phyloP scores from a whole-genome alignment of 2,329 filamentous ascomycete genomes.

The Diplocarpon mali region DNA sequence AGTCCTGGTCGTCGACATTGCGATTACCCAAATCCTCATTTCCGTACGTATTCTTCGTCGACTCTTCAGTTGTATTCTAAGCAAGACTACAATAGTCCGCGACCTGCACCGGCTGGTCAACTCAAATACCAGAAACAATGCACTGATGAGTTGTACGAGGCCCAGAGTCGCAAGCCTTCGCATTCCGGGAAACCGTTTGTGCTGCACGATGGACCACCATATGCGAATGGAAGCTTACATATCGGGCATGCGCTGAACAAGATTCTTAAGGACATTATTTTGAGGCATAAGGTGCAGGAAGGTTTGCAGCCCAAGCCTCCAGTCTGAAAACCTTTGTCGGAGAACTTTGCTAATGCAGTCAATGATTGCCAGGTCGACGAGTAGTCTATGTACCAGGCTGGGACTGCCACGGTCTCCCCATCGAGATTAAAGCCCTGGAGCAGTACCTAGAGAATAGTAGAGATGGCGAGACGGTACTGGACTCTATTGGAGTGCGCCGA shows the following conservation, averaged over 20 bases:
- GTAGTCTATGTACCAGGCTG: conserved; percentile 84
- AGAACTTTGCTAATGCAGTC: neutral
- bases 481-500: conserved; percentile 48
- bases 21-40: conserved; percentile 66
- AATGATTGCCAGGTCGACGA: conserved; percentile 37
- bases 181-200: conserved; percentile 47
- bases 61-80: neutral
- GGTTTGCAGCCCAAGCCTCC: conserved; percentile 31
- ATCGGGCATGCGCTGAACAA: conserved; percentile 95
- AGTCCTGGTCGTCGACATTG: conserved; percentile 63
- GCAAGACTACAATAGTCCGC: conserved; percentile 18
- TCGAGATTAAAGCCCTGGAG: conserved; percentile 82
- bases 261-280: conserved; percentile 87
- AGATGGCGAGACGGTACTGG: conserved; percentile 29
- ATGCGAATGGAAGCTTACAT: conserved; percentile 87
- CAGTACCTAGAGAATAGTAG: conserved; percentile 18
- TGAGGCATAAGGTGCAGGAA: conserved; percentile 67
- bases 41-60: conserved; percentile 39
- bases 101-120: conserved; percentile 33
- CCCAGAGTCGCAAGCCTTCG: conserved; percentile 47
- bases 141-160: conserved; percentile 79
- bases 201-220: conserved; percentile 91
- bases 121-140: conserved; percentile 58
- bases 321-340: neutral
- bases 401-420: conserved; percentile 96